Base-by-base conservation (phyloP, 495 filamentous ascomycete genomes). In the Lasiosphaeria miniovina region DNA sequence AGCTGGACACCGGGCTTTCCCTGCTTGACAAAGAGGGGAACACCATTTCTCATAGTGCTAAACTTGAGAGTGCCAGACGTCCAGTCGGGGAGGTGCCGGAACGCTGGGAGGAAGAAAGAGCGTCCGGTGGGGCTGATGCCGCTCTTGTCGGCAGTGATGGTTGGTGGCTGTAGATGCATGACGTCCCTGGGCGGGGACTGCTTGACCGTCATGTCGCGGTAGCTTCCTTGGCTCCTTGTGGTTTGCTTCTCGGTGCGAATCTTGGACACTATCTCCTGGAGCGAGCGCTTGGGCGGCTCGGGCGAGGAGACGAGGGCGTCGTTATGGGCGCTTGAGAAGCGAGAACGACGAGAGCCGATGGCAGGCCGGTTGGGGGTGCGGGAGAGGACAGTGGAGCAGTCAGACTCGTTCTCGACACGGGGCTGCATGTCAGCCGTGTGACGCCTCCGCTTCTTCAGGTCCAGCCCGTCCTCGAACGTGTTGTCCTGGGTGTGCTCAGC, bases 21-120 rank as follows among this genome's bases (percentile, higher is more conserved):
- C 12, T 62, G 58, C 56, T 72, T 78, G 41, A 79, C 74, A 55
- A 79, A 77, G 43, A 80, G 64, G 7, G 76, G 78, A 12, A 74
- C 76, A 55, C 78, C 78, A 56, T 80, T 75, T 54, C 66, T 74
- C 58, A 78, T 66, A 32, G 75, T 61, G 62, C 68, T 75, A 43
- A 78, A 74, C 61, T 65, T 73, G 46, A 79, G 71, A 49, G 74
- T 70, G 7, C 77, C 77, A 4, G 77, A 73, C 12, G 77, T 69
- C 68, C 77, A 78, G 62, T 79, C 77, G 10, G 76, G 74, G 35
- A 79, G 69, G 58, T 79, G 73, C n/a, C 69, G 74, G 46, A 79
- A 71, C 17, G 66, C 68, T 3, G 77, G 77, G 14, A 79, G 58
- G 49, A 77, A 77, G 61, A 79, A 79, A 24, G 77, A 79, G 4